Conservation (phyloP, 2,329 filamentous ascomycete species). For the Aspergillus uvarum region DNA sequence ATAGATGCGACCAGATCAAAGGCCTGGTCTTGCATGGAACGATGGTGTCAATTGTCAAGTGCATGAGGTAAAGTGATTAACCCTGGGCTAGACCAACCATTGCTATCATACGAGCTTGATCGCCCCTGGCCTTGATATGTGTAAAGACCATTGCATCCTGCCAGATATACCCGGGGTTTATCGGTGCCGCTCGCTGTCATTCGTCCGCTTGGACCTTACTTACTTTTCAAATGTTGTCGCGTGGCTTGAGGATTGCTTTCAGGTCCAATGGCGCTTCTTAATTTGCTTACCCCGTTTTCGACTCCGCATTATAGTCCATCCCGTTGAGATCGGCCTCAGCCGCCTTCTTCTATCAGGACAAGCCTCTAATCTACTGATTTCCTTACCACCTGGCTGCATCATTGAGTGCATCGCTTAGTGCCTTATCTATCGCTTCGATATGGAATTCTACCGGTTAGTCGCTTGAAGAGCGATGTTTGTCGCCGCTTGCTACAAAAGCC, state of each 20-base stretch:
- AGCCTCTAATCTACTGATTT: neutral
- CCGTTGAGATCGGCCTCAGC: neutral
- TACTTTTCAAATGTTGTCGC: neutral
- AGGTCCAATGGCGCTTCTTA: neutral
- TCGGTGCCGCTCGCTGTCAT: neutral
- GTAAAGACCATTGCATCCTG: neutral
- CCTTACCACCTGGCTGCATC: constrained; percentile 1
- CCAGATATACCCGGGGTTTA: neutral
- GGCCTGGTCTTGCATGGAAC: too few species aligned
- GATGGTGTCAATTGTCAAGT: neutral
- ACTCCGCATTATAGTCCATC: constrained; percentile 1
- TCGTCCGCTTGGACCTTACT: constrained; percentile 18
- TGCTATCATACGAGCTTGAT: neutral
- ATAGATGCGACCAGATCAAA: too few species aligned
- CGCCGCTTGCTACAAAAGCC: constrained; percentile 7
- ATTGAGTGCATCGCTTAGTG: neutral
- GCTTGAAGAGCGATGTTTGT: neutral
- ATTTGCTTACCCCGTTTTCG: neutral
- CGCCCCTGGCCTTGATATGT: neutral
- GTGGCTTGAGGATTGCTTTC: neutral
- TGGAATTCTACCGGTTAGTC: neutral
- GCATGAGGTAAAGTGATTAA: neutral
- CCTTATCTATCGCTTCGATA: neutral
- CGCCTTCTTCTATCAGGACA: constrained; percentile 1
- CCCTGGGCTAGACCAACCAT: neutral